Percentiles rank a stretch among this genome's conserved stretches.
Evolutionary conservation across 345 rosid genomes (phyloP).

Genomic region (Viola odorata): DNA sequence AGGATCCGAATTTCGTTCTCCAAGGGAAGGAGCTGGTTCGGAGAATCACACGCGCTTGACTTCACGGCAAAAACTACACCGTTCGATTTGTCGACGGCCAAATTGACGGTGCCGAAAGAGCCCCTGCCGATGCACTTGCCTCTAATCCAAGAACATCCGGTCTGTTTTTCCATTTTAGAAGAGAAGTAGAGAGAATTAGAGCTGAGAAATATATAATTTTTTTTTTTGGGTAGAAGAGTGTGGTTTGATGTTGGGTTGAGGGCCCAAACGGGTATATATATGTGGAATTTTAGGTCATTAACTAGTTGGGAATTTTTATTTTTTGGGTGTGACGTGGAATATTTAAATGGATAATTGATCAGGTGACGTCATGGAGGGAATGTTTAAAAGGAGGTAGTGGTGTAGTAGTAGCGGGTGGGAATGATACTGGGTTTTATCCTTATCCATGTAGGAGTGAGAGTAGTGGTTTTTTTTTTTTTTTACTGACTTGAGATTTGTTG

Average conservation of each 20-base stretch:
- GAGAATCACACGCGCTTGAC: slow-evolving; percentile 36
- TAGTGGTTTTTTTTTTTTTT: not conserved
- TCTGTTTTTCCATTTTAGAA: not conserved
- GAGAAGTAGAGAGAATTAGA: not conserved
- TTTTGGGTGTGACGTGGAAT: slow-evolving; percentile 15
- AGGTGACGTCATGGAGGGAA: slow-evolving; percentile 16
- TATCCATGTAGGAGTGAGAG: slow-evolving; percentile 13
- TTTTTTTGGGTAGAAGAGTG: not conserved
- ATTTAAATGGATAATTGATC: slow-evolving; percentile 17
- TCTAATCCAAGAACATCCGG: slow-evolving; percentile 41
- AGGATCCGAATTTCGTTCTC: slow-evolving; percentile 57
- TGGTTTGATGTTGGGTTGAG: not conserved
- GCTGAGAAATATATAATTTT: not conserved
- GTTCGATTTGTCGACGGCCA: slow-evolving; percentile 27
- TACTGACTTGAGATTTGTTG: slow-evolving; percentile 16
- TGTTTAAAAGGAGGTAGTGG: slow-evolving; percentile 1
- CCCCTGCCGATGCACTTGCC: slow-evolving; percentile 54
- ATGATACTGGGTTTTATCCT: slow-evolving; percentile 30
- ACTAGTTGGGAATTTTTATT: not conserved
- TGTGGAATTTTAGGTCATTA: not conserved
- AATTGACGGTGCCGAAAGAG: slow-evolving; percentile 51
- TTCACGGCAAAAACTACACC: slow-evolving; percentile 58
- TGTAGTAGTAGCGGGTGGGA: not conserved
- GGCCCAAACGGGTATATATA: slow-evolving; percentile 18
- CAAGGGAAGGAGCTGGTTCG: slow-evolving; percentile 33